These are phyloP conservation scores for Lanmaoa pseudosensibilis DNA, from an alignment of 768 basidiomycete genomes.

Conservation along the genomic window DNA sequence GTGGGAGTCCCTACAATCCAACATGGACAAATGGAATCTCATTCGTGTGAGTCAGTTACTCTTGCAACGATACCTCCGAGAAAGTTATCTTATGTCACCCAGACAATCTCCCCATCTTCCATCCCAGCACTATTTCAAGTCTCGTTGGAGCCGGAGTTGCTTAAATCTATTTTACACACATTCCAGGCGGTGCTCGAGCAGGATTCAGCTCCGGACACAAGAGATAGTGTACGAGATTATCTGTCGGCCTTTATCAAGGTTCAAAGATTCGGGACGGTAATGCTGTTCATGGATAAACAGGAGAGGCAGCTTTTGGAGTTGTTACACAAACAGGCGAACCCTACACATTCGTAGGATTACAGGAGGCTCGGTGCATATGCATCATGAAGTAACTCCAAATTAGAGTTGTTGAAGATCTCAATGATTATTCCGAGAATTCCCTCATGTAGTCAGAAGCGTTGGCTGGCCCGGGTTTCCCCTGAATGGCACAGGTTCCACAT, in stretches of 20 bases:
- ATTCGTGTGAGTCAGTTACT: conserved; percentile 49
- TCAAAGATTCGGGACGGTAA: conserved; percentile 61
- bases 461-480: background rate
- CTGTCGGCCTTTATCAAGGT: conserved; percentile 54
- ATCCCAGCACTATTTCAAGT: conserved; percentile 66
- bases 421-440: background rate
- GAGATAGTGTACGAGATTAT: conserved; percentile 42
- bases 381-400: background rate
- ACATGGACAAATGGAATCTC: conserved; percentile 54
- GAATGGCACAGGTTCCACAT: too few relatives aligned
- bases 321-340: conserved; percentile 41
- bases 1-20: conserved; percentile 49
- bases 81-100: background rate
- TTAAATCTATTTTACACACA: conserved; percentile 56
- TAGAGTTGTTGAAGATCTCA: background rate
- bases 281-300: conserved; percentile 56
- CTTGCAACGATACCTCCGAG: background rate
- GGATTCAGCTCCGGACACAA: conserved; percentile 9
- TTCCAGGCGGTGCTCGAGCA: conserved; percentile 40
- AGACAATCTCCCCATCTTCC: conserved; percentile 56
- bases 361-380: too few relatives aligned
- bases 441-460: background rate
- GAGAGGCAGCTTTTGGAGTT: conserved; percentile 52
- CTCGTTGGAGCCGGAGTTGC: conserved; percentile 65
- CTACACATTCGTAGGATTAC: conserved; percentile 3